These are phyloP conservation scores for Spencermartinsiella ligniputridi DNA, from an alignment of 1,139 yeast genomes.

Conservation along the genomic window DNA sequence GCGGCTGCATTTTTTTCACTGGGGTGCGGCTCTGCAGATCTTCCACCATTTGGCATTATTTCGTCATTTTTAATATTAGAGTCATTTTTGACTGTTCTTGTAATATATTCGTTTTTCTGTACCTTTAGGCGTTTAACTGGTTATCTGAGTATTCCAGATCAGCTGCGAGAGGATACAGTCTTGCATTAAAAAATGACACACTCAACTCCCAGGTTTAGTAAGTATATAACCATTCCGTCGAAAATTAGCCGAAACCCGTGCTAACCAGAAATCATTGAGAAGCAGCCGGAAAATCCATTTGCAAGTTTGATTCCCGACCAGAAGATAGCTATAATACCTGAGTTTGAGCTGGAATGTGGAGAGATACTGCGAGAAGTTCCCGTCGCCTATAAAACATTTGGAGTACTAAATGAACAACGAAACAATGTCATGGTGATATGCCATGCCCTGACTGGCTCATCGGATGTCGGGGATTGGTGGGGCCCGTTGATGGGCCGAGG, in stretches of 20 bases:
- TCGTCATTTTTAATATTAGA: no score
- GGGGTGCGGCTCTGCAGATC: no score
- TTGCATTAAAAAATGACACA: neutral
- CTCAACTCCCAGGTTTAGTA: neutral
- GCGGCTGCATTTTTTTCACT: no score
- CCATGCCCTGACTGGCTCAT: constrained; percentile 93
- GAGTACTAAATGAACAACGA: constrained; percentile 58
- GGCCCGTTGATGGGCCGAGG: constrained; percentile 88
- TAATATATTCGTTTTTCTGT: no score
- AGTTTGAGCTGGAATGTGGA: constrained; percentile 75
- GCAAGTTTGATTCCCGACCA: constrained; percentile 74
- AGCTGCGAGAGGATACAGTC: no score
- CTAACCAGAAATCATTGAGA: constrained; percentile 24
- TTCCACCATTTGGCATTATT: no score
- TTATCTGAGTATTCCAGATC: neutral
- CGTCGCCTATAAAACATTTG: constrained; percentile 96
- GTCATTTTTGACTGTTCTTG: no score
- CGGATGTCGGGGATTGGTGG: constrained; percentile 98
- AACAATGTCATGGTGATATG: constrained; percentile 83
- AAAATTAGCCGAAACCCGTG: no score
- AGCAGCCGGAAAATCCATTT: constrained; percentile 63
- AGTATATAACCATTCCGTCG: no score
- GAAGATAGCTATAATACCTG: constrained; percentile 74
- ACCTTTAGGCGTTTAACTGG: no score
- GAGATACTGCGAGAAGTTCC: constrained; percentile 70